Evolutionary conservation across 345 rosid species (phyloP), one percentile per base, ranked within the genome.

Genomic region (Schrenkiella parvula): DNA sequence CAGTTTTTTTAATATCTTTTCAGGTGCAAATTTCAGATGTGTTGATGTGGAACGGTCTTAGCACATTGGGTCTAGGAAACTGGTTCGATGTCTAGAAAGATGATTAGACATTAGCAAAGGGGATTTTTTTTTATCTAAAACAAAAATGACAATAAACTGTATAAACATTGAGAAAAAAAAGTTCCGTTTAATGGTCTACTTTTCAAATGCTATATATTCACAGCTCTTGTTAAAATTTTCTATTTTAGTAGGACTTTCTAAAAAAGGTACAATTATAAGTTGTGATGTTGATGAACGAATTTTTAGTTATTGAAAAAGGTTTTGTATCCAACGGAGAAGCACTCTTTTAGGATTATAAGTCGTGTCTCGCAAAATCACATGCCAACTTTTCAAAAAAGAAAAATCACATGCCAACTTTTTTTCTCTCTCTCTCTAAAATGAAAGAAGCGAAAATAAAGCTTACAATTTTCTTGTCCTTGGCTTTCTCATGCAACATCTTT

Each of bases 381-480:
- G 4, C 42, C 54, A 66, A 34, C 1, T 31, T 53, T 68, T 29
- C 2, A 44, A 47, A 48, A 58, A 61, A 32, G 12, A 17, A 12
- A 31, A 42, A 64, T 8, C 4, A 14, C 11, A n/a, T n/a, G 10
- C n/a, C n/a, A n/a, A n/a, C n/a, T n/a, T n/a, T n/a, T 6, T 23
- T n/a, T 21, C 8, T 14, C 10, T 17, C 48, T 23, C 53, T 48
- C 72, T 73, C 8, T 38, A 56, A 66, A 57, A 57, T 66, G 54
- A 74, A 74, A 74, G 54, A 74, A 50, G 39, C 61, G 47, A 74
- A 39, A 66, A 66, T 48, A 50, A 74, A 74, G 48, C 41, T 59
- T 15, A 67, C 73, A 51, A 43, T n/a, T 22, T 59, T 56, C 48
- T 60, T 59, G n/a, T 5, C 38, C 15, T 74, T 31, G 0, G 38